Percentiles rank a stretch among this genome's conserved stretches.
phyloP scores from a whole-genome alignment of 768 basidiomycete genomes.

The Rhodotorula sphaerocarpa region DNA sequence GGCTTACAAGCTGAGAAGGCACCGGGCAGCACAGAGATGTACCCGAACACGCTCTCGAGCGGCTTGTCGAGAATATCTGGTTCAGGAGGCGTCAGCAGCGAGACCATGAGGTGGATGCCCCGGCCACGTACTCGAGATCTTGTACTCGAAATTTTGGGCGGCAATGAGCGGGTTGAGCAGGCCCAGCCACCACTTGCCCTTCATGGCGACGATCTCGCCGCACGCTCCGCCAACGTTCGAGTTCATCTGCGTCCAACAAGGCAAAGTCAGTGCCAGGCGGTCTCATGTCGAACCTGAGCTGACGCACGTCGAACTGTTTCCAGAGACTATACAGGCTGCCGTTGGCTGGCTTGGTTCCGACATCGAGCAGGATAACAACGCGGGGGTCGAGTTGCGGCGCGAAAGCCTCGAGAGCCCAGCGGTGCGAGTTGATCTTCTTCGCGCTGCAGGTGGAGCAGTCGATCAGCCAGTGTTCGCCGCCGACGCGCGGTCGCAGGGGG shows the following conservation, averaged over 20 bases:
- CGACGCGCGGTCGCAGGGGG: neutral
- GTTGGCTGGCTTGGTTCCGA: conserved; percentile 71
- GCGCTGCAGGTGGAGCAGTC: conserved; percentile 51
- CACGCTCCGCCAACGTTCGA: conserved; percentile 77
- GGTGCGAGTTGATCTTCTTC: conserved; percentile 53
- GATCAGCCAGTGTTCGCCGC: neutral
- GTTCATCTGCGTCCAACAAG: neutral
- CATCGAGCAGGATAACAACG: conserved; percentile 65
- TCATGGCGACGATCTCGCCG: conserved; percentile 55
- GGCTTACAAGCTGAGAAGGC: conserved; percentile 88
- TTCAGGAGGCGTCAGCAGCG: conserved; percentile 48
- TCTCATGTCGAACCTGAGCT: no score
- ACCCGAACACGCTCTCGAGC: conserved; percentile 58
- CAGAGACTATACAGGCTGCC: conserved; percentile 14
- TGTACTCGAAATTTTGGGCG: conserved; percentile 94
- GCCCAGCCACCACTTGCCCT: conserved; percentile 75
- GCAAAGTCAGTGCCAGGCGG: neutral
- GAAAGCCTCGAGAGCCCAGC: conserved; percentile 96
- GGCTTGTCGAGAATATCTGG: conserved; percentile 94
- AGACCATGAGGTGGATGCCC: no score
- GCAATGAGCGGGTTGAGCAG: conserved; percentile 47
- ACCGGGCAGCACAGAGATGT: conserved; percentile 62
- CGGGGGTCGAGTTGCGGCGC: conserved; percentile 81
- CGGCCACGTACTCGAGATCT: conserved; percentile 59
- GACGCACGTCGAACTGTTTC: conserved; percentile 35